Evolutionary conservation across 2,329 filamentous ascomycete genomes (phyloP), one percentile per base, ranked within the genome.

Genomic region (Rhynchosporium graminicola): DNA sequence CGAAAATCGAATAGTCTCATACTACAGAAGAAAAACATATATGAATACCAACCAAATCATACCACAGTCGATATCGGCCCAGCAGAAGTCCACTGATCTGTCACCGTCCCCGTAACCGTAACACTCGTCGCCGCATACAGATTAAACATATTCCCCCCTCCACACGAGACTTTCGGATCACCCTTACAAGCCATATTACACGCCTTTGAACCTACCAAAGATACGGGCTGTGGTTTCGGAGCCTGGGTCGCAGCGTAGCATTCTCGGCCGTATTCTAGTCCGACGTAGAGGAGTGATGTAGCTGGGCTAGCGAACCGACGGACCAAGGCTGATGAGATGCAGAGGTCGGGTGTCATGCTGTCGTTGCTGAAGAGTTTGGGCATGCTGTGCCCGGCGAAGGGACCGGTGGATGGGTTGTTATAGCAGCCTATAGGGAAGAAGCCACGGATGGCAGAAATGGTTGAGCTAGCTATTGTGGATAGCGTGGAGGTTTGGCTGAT

Each of bases 261-360:
- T 65, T 75, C 73, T 59, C 71, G 66, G 47, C 75, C 74, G 63
- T 76, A 75, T 61, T 76, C 74, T 26, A 76, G 45, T 42, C 69
- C 73, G 4, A 72, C 62, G 48, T 74, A 75, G 20, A 69, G 60
- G 51, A 64, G 70, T 0, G 71, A 70, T 0, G 70, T 74, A 1
- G 70, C 71, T 0, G 71, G 73, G 7, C 63, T 63, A 12, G 71
- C 72, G 31, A 68, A 67, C 3, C 69, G 69, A 29, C 70, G 60
- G 6, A 69, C 70, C 28, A 74, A 65, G 7, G 73, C 74, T 40
- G 72, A 70, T 2, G 65, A 72, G 13, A 75, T 71, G 57, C 74
- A 75, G n/a, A 75, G 70, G 54, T 75, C 72, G 9, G 74, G 74
- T 0, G 72, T 76, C 63, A 75, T 72, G 62, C 68, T 72, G 61